Base-by-base conservation (phyloP, 371 early-diverging fungal genomes). In the Sporodiniella umbellata region DNA sequence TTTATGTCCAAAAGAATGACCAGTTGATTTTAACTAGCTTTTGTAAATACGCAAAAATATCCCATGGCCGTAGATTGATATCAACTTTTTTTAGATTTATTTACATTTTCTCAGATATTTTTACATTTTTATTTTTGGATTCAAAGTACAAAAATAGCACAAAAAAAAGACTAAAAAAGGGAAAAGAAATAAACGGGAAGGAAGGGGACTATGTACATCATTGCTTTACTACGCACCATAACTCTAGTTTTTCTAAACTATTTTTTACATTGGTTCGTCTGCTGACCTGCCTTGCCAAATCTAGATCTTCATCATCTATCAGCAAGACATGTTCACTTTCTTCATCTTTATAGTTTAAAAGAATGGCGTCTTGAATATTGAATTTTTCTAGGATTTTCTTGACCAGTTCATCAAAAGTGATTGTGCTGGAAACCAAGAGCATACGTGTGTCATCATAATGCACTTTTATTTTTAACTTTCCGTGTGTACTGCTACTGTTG, bases 291-390 rank as follows among this genome's bases (percentile, higher is more conserved):
- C 83, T 72, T 28, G 93, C 94, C 68, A 94, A 83, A 51, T 86
- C 82, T 60, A 92, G 78, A 71, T 96, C 96, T 50, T 95, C 97
- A 26, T 94, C 84, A 65, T 95, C 95, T 19, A 88, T 88, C 84
- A 96, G 89, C 33, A 87, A 65, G 14, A 95, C 88, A 61, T 87
- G 72, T 54, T 89, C 90, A 48, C 86, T 83, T 43, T 93, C 95
- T 55, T 92, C 93, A 56, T 96, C 96, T 59, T 84, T 82, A 65
- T 93, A 96, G 60, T 88, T 84, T 23, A 96, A 72, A 19, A 78
- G 78, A 18, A 92, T 68, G 0, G 60, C 70, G 40, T 47, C 58
- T 25, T 58, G 55, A 1, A 58, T 47, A 7, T 69, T 57, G 50
- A 90, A 82, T 60, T 95, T 95, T 23, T 85, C 83, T 30, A 77